Conservation (phyloP, 1,284 basidiomycete species). For the Boletus sp. region DNA sequence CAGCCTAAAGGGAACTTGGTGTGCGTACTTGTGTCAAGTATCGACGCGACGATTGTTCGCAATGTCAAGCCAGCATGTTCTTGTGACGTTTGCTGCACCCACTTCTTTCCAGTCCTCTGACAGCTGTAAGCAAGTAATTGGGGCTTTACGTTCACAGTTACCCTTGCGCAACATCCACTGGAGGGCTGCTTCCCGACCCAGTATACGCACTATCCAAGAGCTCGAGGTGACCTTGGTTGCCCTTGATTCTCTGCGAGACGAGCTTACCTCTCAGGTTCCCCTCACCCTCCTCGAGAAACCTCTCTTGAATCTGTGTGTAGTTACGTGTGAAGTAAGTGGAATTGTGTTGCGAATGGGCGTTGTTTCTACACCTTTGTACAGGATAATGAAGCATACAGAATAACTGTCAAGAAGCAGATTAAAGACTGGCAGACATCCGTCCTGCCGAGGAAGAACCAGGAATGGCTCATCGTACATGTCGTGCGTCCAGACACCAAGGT, state of each 20-base stretch:
- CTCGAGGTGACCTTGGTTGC: conserved; percentile 74
- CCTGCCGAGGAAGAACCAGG: conserved; percentile 72
- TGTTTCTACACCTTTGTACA: conserved; percentile 33
- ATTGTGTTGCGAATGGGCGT: background rate
- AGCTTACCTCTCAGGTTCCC: conserved; percentile 74
- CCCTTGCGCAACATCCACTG: conserved; percentile 90
- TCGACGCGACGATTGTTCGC: conserved; percentile 1
- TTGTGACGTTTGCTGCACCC: conserved; percentile 68
- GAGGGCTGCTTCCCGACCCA: conserved; percentile 71
- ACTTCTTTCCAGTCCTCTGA: conserved; percentile 62
- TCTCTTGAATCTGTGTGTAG: conserved; percentile 81
- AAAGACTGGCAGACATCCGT: conserved; percentile 85
- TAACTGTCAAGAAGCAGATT: conserved; percentile 77
- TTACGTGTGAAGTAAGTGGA: conserved; percentile 77
- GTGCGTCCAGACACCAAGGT: conserved; percentile 65
- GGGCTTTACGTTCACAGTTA: conserved; percentile 67
- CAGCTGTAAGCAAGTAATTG: conserved; percentile 68
- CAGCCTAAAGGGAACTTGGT: background rate
- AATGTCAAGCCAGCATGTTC: conserved; percentile 42
- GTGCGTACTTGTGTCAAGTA: background rate
- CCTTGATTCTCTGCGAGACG: conserved; percentile 69
- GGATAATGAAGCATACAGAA: conserved; percentile 86
- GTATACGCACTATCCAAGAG: conserved; percentile 83
- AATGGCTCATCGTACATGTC: conserved; percentile 88
- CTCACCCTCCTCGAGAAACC: conserved; percentile 82